Base-by-base conservation (phyloP, 2,329 filamentous ascomycete species). In the Botrytis fabae region DNA sequence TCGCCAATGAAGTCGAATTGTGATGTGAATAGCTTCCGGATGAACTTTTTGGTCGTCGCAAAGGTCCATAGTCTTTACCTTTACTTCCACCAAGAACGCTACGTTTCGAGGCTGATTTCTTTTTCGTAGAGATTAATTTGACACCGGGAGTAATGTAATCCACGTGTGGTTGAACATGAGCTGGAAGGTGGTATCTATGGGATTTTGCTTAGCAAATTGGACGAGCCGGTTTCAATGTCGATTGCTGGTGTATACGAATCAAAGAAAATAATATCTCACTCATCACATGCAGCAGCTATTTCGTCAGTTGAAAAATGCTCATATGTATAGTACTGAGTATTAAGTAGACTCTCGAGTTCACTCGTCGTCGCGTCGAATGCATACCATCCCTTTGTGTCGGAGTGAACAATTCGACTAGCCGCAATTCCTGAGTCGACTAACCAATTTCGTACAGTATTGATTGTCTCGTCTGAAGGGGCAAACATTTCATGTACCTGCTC, bases 91-190 rank as follows among this genome's bases (percentile, higher is more conserved):
- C 57, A n/a, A 62, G 38, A 46, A 48, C 44, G 48, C 64, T 69
- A n/a, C 73, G 73, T 44, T 68, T 74, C 38, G 57, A 46, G 2
- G 18, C 8, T 8, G 46, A 25, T 28, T 42, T 48, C 64, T 75
- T 78, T 78, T 86, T 87, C 32, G 87, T 80, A 20, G 85, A 83
- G 61, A 84, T 83, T 28, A 78, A 69, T 70, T 78, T 79, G 57
- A 77, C 75, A 14, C 78, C 79, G 16, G 80, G 79, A 20, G 79
- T 78, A 16, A 81, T 76, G 42, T 80, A 79, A 70, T 81, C 80
- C 72, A 86, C 79, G 70, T 85, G 83, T 6, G 78, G 68, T 69
- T 81, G 78, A 40, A 86, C 70, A 69, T 83, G 78, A 22, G 81
- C 78, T 6, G 84, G 84, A 38, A 86, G 77, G 71, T 82, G 82